Percentiles rank a stretch among this genome's conserved stretches.
phyloP scores from a whole-genome alignment of 2,329 filamentous ascomycete species.

The Thermothelomyces thermophilus region DNA sequence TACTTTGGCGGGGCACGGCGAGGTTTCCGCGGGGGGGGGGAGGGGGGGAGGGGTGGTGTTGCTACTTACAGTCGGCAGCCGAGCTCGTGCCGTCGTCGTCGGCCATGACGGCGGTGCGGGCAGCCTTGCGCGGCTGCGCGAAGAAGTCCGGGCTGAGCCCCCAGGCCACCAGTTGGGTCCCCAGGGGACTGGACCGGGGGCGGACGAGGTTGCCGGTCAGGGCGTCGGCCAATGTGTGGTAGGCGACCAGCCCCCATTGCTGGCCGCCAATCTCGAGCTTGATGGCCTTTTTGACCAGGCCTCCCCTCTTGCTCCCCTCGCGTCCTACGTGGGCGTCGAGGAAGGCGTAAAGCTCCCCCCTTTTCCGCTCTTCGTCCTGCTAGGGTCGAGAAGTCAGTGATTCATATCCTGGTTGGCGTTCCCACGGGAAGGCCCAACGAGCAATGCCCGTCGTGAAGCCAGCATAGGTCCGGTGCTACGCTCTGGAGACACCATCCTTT shows the following conservation, averaged over 20 bases:
- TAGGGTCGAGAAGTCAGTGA: not conserved
- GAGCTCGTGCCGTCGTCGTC: not conserved
- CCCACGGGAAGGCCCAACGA: no score
- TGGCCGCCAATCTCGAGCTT: constrained; percentile 68
- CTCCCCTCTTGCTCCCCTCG: constrained; percentile 76
- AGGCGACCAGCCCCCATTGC: constrained; percentile 80
- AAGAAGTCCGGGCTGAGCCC: not conserved
- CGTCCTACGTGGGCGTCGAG: constrained; percentile 85
- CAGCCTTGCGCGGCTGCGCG: not conserved
- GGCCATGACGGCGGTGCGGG: not conserved
- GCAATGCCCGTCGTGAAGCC: not conserved
- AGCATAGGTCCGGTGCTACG: not conserved
- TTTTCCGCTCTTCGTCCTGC: not conserved
- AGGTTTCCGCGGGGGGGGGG: no score
- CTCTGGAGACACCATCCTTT: no score
- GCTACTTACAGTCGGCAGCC: no score
- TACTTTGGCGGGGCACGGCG: no score
- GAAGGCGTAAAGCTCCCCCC: constrained; percentile 26
- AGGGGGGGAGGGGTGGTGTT: no score
- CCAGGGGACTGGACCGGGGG: not conserved
- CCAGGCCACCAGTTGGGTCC: not conserved
- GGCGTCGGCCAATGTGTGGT: constrained; percentile 81
- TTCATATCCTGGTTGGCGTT: not conserved
- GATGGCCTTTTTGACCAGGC: constrained; percentile 89
- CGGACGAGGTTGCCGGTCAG: constrained; percentile 18